These are phyloP conservation scores for Pythium monospermum DNA, from an alignment of 352 stramenopile genomes.

Conservation along the genomic window DNA sequence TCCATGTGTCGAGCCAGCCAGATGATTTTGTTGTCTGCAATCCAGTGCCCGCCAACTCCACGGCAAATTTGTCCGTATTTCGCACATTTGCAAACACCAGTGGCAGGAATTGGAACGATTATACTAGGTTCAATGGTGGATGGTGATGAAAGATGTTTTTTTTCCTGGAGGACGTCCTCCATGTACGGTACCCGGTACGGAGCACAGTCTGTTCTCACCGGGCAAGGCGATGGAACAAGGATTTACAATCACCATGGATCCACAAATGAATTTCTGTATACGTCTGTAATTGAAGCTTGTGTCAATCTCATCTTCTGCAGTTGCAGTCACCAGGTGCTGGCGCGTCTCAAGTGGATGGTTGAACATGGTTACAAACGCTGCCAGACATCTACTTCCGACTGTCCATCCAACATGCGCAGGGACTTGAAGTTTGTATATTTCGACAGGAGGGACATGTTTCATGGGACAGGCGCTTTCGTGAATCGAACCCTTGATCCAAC, in stretches of 20 bases:
- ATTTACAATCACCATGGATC: not conserved
- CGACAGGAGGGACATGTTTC: not conserved
- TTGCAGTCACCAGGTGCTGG: no score
- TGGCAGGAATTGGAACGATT: conserved; percentile 2
- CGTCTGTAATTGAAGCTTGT: not conserved
- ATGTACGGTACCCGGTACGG: not conserved
- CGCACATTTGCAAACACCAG: no score
- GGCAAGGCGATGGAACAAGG: conserved; percentile 2
- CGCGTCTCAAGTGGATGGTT: no score
- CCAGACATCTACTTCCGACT: no score
- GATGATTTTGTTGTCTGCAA: conserved; percentile 1
- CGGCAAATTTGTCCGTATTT: not conserved
- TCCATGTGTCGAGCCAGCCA: not conserved
- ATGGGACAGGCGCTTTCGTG: not conserved
- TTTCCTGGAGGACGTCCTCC: not conserved
- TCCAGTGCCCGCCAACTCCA: not conserved
- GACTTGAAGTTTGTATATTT: no score
- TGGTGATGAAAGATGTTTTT: not conserved
- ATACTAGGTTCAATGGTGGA: conserved; percentile 1
- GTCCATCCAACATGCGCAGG: no score
- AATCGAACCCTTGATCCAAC: not conserved
- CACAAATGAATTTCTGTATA: not conserved
- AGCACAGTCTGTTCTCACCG: conserved; percentile 2
- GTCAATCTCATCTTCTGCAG: no score
- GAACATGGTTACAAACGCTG: no score